A percentile compares a stretch with the other conserved stretches of the same genome.
Evolutionary conservation across 257 asterid genomes (phyloP).

Genomic region (Forsythia suspensa): DNA sequence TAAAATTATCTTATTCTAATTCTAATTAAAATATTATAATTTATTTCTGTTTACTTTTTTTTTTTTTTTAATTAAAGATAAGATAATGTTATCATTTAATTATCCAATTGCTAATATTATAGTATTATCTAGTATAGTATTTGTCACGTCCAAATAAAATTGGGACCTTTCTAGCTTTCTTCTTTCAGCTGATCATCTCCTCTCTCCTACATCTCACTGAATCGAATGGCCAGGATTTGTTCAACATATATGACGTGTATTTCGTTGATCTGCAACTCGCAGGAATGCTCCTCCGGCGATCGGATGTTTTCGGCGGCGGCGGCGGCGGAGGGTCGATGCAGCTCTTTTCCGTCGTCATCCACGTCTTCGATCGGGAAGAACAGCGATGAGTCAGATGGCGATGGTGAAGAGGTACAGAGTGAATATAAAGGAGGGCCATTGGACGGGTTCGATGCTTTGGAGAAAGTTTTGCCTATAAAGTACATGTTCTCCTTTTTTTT

Average conservation of each 20-base stretch:
- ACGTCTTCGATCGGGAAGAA: conserved; percentile 41
- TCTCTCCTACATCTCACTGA: conserved; percentile 3
- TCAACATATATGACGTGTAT: conserved; percentile 13
- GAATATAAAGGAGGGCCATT: conserved; percentile 26
- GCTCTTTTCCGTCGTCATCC: conserved; percentile 20
- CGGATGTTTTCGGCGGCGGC: neutral
- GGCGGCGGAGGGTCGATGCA: neutral
- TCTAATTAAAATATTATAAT: no score
- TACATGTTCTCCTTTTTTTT: neutral
- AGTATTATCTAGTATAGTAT: no score
- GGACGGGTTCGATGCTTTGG: neutral
- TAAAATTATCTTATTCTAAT: no score
- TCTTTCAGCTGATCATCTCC: neutral
- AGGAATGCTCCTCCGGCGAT: conserved; percentile 11
- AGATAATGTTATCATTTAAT: no score
- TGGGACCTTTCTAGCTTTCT: neutral
- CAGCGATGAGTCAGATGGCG: conserved; percentile 13
- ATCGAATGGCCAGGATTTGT: conserved; percentile 29
- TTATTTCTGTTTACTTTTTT: no score
- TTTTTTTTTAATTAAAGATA: no score
- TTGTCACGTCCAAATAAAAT: neutral
- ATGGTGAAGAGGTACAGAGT: conserved; percentile 46
- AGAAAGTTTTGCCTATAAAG: neutral
- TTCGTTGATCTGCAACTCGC: conserved; percentile 9
- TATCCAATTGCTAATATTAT: no score